A percentile compares a stretch with the other conserved stretches of the same genome.
Conservation (phyloP, 2,329 filamentous ascomycete species). For the Penicillium concentricum region DNA sequence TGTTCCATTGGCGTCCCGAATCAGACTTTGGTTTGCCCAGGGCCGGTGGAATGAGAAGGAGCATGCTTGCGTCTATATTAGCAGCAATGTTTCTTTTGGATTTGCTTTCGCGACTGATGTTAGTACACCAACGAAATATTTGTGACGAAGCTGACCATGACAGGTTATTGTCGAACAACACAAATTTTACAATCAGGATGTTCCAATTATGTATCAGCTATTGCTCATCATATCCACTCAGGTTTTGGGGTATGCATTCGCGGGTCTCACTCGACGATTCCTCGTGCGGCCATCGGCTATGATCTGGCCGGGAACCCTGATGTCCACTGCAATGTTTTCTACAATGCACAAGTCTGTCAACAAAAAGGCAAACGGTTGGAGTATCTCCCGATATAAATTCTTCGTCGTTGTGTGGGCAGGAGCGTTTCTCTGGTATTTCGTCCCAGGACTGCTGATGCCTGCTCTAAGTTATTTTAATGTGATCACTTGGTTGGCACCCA, state of each 20-base stretch:
- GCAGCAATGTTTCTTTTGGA: conserved; percentile 84
- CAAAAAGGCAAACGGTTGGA: conserved; percentile 78
- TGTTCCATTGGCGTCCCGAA: conserved; percentile 34
- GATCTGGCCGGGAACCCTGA: conserved; percentile 87
- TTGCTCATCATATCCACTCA: conserved; percentile 83
- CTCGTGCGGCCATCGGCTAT: conserved; percentile 82
- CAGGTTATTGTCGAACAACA: conserved; percentile 82
- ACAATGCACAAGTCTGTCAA: conserved; percentile 84
- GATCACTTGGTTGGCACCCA: conserved; percentile 82
- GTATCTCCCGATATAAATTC: conserved; percentile 77
- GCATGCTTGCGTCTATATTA: conserved; percentile 84
- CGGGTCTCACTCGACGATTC: conserved; percentile 76
- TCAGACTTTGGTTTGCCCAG: conserved; percentile 74
- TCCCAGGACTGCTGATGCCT: conserved; percentile 78
- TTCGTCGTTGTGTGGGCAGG: conserved; percentile 71
- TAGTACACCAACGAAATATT: background rate
- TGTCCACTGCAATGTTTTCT: conserved; percentile 86
- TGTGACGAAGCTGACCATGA: background rate
- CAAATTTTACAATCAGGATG: conserved; percentile 81
- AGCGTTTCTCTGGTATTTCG: conserved; percentile 78
- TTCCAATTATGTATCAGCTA: conserved; percentile 73
- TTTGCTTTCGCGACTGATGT: conserved; percentile 86
- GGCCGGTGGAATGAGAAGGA: conserved; percentile 86
- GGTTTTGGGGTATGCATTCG: conserved; percentile 82
- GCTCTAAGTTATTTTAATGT: conserved; percentile 87